Percentiles rank a stretch among this genome's conserved stretches.
Conservation (phyloP, 495 filamentous ascomycete genomes). For the Tuber umbilicatum region DNA sequence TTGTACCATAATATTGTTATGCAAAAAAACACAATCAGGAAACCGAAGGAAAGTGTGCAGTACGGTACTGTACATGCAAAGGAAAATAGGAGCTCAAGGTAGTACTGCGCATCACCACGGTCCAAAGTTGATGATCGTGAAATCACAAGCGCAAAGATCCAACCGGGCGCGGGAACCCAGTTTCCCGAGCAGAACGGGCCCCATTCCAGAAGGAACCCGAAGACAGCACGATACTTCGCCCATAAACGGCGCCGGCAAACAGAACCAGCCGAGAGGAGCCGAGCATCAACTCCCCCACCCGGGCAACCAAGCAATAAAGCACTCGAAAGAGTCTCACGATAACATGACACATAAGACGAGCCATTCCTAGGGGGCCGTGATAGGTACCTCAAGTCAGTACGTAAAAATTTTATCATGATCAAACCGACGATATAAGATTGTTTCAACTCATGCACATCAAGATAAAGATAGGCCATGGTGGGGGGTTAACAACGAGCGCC, state of each 20-base stretch:
- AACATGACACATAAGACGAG: neutral
- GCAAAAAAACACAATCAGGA: neutral
- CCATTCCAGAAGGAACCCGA: neutral
- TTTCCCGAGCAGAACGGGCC: neutral
- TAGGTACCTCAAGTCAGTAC: neutral
- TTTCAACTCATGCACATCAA: neutral
- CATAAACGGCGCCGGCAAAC: neutral
- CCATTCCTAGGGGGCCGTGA: neutral
- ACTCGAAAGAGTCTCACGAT: neutral
- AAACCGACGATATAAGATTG: neutral
- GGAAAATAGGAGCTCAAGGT: neutral
- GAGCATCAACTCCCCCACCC: neutral
- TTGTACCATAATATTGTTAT: too few species aligned
- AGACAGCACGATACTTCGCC: neutral
- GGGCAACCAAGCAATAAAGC: neutral
- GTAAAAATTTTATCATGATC: neutral
- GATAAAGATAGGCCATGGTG: neutral
- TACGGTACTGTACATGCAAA: neutral
- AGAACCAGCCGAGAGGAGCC: neutral
- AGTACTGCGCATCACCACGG: neutral
- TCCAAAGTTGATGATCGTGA: neutral
- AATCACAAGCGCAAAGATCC: neutral
- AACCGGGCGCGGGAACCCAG: neutral
- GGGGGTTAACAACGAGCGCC: neutral
- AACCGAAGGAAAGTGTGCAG: neutral